phyloP scores from a whole-genome alignment of 306 rosid genomes.

The Trifolium dubium region DNA sequence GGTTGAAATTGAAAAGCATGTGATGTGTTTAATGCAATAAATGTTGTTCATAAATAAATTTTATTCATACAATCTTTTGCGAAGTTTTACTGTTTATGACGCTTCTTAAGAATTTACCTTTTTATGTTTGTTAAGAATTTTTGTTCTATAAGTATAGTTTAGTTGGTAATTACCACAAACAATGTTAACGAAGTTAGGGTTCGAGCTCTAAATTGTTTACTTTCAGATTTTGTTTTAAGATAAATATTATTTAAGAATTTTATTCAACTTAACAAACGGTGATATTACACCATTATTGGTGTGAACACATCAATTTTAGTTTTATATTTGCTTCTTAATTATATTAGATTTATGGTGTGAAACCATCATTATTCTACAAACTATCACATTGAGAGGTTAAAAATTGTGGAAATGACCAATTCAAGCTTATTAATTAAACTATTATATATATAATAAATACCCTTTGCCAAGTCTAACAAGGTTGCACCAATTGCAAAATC shows the following conservation, averaged over 20 bases:
- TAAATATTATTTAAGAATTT: too few relatives aligned
- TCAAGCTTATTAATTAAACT: background rate
- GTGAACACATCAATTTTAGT: too few relatives aligned
- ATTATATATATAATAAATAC: background rate
- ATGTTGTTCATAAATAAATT: background rate
- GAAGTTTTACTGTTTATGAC: background rate
- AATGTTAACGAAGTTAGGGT: too few relatives aligned
- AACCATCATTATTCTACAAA: background rate
- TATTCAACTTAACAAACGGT: too few relatives aligned
- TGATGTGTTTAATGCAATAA: background rate
- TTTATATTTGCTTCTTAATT: background rate
- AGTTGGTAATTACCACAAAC: too few relatives aligned
- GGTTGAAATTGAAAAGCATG: background rate
- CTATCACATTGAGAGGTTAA: background rate
- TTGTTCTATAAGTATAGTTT: too few relatives aligned
- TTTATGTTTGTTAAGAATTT: too few relatives aligned
- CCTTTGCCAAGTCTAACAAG: slow-evolving; percentile 40
- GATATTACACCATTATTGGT: too few relatives aligned
- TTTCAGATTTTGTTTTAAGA: too few relatives aligned
- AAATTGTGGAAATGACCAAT: background rate
- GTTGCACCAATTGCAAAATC: slow-evolving; percentile 20
- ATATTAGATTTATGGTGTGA: background rate
- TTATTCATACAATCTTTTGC: background rate
- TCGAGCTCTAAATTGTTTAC: too few relatives aligned
- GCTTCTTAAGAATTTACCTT: background rate